These are phyloP conservation scores for Xylariaceae sp. DNA, from an alignment of 2,329 filamentous ascomycete species.

Conservation along the genomic window DNA sequence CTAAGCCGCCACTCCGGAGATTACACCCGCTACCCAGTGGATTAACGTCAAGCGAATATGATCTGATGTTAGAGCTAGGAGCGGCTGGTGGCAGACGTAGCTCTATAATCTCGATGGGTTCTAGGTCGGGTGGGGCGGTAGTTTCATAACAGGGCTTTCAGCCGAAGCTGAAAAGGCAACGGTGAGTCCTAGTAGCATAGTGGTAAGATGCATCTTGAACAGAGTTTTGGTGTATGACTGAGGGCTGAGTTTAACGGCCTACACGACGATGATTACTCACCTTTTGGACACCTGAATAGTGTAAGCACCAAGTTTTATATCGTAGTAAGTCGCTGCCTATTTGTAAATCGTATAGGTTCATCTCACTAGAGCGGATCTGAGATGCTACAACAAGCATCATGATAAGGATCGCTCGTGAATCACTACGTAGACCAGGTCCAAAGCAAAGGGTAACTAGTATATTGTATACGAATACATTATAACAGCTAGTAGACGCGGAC, in stretches of 20 bases:
- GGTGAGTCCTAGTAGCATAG: neutral
- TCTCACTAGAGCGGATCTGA: neutral
- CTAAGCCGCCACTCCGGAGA: slow-evolving; percentile 1
- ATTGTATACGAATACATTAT: no score
- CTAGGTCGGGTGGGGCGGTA: slow-evolving; percentile 23
- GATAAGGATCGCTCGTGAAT: no score
- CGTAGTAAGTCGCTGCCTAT: neutral
- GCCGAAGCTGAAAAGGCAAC: neutral
- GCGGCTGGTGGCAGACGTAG: slow-evolving; percentile 20
- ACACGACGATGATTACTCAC: no score
- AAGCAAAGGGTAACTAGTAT: no score
- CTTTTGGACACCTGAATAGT: neutral
- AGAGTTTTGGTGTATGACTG: no score
- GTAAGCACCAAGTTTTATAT: neutral
- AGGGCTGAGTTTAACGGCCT: no score
- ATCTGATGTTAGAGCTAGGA: slow-evolving; percentile 1
- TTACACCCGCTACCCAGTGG: slow-evolving; percentile 20
- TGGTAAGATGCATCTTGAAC: neutral
- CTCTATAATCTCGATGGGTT: slow-evolving; percentile 23
- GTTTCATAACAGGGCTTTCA: neutral
- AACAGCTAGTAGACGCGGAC: no score
- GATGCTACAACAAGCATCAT: neutral
- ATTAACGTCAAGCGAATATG: slow-evolving; percentile 17
- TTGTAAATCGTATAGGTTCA: neutral
- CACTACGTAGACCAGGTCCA: no score